A percentile compares a stretch with the other conserved stretches of the same genome.
Conservation (phyloP, 306 rosid genomes). For the Fragaria vesca region DNA sequence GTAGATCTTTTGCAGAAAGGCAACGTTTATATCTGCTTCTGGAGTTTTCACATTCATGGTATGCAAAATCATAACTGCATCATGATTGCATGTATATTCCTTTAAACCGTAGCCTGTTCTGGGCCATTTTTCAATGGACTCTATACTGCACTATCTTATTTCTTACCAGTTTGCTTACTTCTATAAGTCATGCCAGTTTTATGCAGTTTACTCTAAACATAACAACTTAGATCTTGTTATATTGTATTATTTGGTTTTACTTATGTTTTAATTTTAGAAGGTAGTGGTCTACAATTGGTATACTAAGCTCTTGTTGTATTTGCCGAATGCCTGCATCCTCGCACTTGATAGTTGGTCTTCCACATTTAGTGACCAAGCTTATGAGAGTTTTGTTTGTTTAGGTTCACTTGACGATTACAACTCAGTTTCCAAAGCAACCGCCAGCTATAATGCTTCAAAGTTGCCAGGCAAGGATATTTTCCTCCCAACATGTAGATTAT, state of each 20-base stretch:
- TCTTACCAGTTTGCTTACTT: background rate
- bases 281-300: background rate
- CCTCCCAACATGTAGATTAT: constrained; percentile 1
- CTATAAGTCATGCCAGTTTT: background rate
- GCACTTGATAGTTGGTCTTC: background rate
- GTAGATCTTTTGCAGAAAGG: constrained; percentile 90
- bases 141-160: background rate
- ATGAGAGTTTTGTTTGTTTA: constrained; percentile 30
- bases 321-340: constrained; percentile 11
- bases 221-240: background rate
- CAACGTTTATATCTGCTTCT: constrained; percentile 60
- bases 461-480: constrained; percentile 65
- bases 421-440: constrained; percentile 93
- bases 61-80: constrained; percentile 24
- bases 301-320: background rate
- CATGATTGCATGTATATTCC: background rate
- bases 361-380: background rate
- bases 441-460: constrained; percentile 84
- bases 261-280: background rate
- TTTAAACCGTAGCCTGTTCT: constrained; percentile 13
- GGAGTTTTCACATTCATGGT: constrained; percentile 89
- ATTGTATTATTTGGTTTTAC: background rate
- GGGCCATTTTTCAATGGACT: constrained; percentile 23
- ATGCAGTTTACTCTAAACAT: background rate
- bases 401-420: constrained; percentile 67